A percentile compares a stretch with the other conserved stretches of the same genome.
Conservation (phyloP, 2,329 filamentous ascomycete genomes). For the Macroventuria anomochaeta region DNA sequence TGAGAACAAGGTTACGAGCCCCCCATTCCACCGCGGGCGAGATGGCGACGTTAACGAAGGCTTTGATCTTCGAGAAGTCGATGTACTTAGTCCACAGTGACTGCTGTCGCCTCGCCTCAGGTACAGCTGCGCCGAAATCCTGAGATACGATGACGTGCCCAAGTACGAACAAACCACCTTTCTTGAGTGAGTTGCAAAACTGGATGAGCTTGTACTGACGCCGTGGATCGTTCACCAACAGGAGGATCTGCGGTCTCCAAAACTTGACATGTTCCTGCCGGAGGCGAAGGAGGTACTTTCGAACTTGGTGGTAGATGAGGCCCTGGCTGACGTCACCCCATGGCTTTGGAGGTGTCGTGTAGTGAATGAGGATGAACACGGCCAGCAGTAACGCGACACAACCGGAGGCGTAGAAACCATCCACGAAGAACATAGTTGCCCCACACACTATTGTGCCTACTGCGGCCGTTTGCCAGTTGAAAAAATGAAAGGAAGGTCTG, state of each 20-base stretch:
- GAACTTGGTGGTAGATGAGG: slow-evolving; percentile 85
- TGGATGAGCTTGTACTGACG: slow-evolving; percentile 82
- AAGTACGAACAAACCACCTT: slow-evolving; percentile 82
- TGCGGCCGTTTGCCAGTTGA: slow-evolving; percentile 83
- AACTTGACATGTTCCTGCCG: slow-evolving; percentile 91
- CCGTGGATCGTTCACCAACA: slow-evolving; percentile 84
- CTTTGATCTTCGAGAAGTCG: slow-evolving; percentile 84
- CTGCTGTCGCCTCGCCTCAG: slow-evolving; percentile 82
- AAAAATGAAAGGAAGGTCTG: slow-evolving; percentile 85
- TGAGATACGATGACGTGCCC: slow-evolving; percentile 87
- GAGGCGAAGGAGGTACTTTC: slow-evolving; percentile 84
- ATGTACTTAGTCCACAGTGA: slow-evolving; percentile 86
- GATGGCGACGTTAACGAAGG: slow-evolving; percentile 86
- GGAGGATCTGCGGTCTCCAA: slow-evolving; percentile 86
- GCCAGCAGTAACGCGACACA: slow-evolving; percentile 76
- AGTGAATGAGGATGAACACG: slow-evolving; percentile 86
- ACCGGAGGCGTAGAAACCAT: slow-evolving; percentile 77
- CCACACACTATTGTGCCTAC: slow-evolving; percentile 77
- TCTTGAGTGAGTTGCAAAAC: slow-evolving; percentile 91
- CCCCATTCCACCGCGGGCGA: slow-evolving; percentile 86
- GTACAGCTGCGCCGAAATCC: slow-evolving; percentile 78
- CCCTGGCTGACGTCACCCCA: slow-evolving; percentile 93
- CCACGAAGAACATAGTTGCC: slow-evolving; percentile 87
- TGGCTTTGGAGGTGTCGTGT: slow-evolving; percentile 80
- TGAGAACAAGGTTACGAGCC: slow-evolving; percentile 79